Evolutionary conservation across 75 land plant species (phyloP).

Genomic region (Sequoia sempervirens): DNA sequence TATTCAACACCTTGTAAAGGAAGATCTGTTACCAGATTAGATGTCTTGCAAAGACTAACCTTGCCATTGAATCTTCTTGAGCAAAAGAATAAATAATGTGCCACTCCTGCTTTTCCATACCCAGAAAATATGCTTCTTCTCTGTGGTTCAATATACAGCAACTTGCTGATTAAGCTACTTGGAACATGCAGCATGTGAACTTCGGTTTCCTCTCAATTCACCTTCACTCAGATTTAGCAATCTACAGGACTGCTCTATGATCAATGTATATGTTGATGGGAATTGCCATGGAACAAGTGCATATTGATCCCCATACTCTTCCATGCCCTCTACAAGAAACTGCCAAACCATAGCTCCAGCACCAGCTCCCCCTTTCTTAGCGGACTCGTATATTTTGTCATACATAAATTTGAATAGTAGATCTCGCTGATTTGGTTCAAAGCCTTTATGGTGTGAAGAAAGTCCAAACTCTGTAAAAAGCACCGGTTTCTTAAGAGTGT

Average conservation of each 20-base stretch:
- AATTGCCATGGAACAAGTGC: constrained; percentile 49
- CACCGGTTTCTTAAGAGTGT: constrained; percentile 64
- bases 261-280: constrained; percentile 33
- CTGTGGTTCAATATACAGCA: background rate
- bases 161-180: background rate
- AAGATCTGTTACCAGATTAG: background rate
- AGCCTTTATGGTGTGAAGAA: constrained; percentile 15
- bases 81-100: background rate
- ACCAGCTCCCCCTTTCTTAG: constrained; percentile 48
- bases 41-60: background rate
- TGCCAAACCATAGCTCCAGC: constrained; percentile 86
- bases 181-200: background rate
- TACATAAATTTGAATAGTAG: constrained; percentile 34
- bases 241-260: constrained; percentile 51
- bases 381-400: constrained; percentile 51
- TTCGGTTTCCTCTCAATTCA: background rate
- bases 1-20: background rate
- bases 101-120: background rate
- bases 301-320: constrained; percentile 49
- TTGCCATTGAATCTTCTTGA: background rate
- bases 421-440: constrained; percentile 30
- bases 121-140: background rate
- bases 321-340: constrained; percentile 52
- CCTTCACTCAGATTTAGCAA: constrained; percentile 16
- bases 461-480: constrained; percentile 76